Percentiles rank a stretch among this genome's conserved stretches.
phyloP scores from a whole-genome alignment of 805 yeast species.

The Cyberlindnera meyerae region DNA sequence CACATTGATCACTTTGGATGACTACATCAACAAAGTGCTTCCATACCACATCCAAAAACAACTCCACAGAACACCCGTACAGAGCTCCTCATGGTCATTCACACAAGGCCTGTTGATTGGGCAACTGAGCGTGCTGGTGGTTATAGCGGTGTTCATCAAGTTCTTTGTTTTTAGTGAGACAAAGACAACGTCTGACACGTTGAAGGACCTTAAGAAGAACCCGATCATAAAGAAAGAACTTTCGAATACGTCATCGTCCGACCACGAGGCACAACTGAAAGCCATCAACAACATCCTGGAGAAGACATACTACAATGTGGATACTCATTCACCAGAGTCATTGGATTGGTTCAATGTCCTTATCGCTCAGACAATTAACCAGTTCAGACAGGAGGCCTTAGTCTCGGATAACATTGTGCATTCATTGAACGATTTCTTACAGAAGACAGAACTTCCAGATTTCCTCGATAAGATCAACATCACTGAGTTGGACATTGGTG shows the following conservation, averaged over 20 bases:
- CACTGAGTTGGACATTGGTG: slow-evolving; percentile 88
- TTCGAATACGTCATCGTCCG: slow-evolving; percentile 5
- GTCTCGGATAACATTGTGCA: slow-evolving; percentile 79
- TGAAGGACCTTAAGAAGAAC: slow-evolving; percentile 23
- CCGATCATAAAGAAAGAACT: slow-evolving; percentile 23
- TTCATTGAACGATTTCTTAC: slow-evolving; percentile 63
- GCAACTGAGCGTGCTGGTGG: slow-evolving; percentile 63
- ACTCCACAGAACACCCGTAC: slow-evolving; percentile 21
- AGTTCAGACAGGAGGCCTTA: slow-evolving; percentile 84
- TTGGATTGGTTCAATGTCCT: slow-evolving; percentile 96
- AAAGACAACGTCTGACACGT: slow-evolving; percentile 25
- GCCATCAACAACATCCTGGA: slow-evolving; percentile 58
- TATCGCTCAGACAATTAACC: slow-evolving; percentile 85
- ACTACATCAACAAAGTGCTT: slow-evolving; percentile 31
- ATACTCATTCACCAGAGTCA: slow-evolving; percentile 82
- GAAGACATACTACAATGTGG: slow-evolving; percentile 88
- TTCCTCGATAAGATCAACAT: slow-evolving; percentile 73
- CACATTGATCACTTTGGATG: slow-evolving; percentile 32
- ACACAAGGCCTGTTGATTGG: slow-evolving; percentile 73
- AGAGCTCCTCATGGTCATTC: slow-evolving; percentile 51
- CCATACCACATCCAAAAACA: slow-evolving; percentile 33
- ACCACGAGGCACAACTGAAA: slow-evolving; percentile 19
- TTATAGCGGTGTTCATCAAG: slow-evolving; percentile 60
- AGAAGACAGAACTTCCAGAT: slow-evolving; percentile 62
- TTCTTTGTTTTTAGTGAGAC: slow-evolving; percentile 75